Base-by-base conservation (phyloP, 2,329 filamentous ascomycete species). In the Xylaria sp. region DNA sequence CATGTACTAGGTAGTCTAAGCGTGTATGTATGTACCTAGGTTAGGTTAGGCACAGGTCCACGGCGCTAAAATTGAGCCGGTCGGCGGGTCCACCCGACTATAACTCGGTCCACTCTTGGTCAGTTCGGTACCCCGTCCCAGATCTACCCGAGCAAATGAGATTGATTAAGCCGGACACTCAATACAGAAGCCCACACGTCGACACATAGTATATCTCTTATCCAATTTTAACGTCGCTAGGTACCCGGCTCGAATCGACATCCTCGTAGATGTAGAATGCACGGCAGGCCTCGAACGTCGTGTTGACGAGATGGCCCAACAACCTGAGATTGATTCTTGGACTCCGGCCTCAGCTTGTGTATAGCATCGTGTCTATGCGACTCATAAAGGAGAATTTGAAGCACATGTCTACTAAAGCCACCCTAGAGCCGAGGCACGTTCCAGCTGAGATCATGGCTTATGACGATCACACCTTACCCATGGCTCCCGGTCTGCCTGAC, bases 81-180 rank as follows among this genome's bases (percentile, higher is more conserved):
- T 52, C 48, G 13, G 32, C 48, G 48, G 48, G 3, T 52, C 48
- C 20, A 52, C 48, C 48, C 18, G 28, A 23, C 50, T 55, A 36
- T 55, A 55, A 10, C 36, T 43, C 55, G 36, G 36, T 20, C 58
- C 58, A 60, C 45, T 52, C 41, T 36, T 10, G 4, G 4, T 46
- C 23, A 50, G 34, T 32, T 46, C 41, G 39, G 56, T 32, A 34
- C 23, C 36, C 8, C 50, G 28, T 46, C 12, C 58, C n/a, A 60
- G 58, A 60, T 60, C 58, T 60, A 60, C 58, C 45, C 58, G 45
- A 25, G 23, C 45, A 41, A 39, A 60, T 41, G n/a, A 41, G 30
- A 20, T 50, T 15, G 30, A 30, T 50, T 28, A 25, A 23, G 30
- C n/a, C 30, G 9, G 9, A 34, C 18, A 52, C 8, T 32, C 15